Percentiles rank a stretch among this genome's conserved stretches.
phyloP scores from a whole-genome alignment of 345 rosid genomes.

The Murraya paniculata region DNA sequence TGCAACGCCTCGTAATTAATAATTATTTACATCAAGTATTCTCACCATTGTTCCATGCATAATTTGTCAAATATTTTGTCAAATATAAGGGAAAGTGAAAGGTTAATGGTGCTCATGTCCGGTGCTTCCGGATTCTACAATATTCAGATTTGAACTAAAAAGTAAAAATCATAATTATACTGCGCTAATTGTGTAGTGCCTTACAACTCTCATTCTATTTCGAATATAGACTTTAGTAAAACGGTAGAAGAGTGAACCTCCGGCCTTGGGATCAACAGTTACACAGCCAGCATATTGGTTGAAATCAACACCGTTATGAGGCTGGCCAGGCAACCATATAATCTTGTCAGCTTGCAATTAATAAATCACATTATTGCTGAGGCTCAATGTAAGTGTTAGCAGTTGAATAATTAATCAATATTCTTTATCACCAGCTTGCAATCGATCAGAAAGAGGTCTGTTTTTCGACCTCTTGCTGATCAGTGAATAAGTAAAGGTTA shows the following conservation, averaged over 20 bases:
- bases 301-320: constrained; percentile 10
- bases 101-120: no score
- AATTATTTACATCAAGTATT: no score
- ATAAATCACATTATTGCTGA: constrained; percentile 14
- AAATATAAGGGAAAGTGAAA: no score
- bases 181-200: no score
- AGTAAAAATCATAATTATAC: background rate
- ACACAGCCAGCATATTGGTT: constrained; percentile 27
- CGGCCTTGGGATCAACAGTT: constrained; percentile 13
- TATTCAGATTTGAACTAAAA: background rate
- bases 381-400: constrained; percentile 14
- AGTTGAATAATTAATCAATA: no score
- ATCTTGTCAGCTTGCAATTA: constrained; percentile 26
- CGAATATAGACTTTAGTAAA: background rate
- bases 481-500: background rate
- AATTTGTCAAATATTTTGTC: background rate
- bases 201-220: no score
- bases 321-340: constrained; percentile 15
- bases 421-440: no score
- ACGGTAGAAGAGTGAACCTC: constrained; percentile 33
- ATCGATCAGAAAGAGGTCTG: background rate
- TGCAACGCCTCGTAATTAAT: no score
- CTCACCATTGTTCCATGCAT: constrained; percentile 36
- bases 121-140: no score
- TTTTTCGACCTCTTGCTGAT: background rate